A percentile compares a stretch with the other conserved stretches of the same genome.
Conservation (phyloP, 2,329 filamentous ascomycete species). For the Gnomoniopsis smithogilvyi region DNA sequence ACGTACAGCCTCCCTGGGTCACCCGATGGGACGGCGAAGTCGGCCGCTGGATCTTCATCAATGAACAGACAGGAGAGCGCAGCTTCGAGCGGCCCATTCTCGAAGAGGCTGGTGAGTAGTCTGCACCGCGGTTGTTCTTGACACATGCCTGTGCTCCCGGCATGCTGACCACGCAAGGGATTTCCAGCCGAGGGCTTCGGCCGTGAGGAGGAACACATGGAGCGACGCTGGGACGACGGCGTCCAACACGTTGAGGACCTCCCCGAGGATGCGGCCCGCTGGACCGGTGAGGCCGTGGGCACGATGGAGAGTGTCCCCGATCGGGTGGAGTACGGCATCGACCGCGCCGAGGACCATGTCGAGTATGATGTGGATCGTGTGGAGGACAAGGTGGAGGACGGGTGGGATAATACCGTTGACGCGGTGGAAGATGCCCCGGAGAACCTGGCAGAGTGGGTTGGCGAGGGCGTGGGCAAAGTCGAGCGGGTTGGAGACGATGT, state of each 20-base stretch:
- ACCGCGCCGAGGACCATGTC: slow-evolving; percentile 3
- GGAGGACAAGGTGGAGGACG: slow-evolving; percentile 24
- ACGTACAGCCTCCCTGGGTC: slow-evolving; percentile 12
- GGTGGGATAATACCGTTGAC: slow-evolving; percentile 15
- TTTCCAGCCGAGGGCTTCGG: slow-evolving; percentile 4
- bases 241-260: slow-evolving; percentile 8
- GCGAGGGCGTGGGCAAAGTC: slow-evolving; percentile 9
- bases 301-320: slow-evolving; percentile 10
- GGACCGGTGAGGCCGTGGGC: slow-evolving; percentile 11
- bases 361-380: slow-evolving; percentile 5
- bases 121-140: background rate
- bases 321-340: background rate
- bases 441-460: slow-evolving; percentile 8
- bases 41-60: slow-evolving; percentile 15
- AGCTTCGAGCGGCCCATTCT: slow-evolving; percentile 11
- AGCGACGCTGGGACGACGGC: slow-evolving; percentile 5
- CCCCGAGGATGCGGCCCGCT: slow-evolving; percentile 13
- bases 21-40: slow-evolving; percentile 12
- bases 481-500: slow-evolving; percentile 11
- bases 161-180: too few relatives aligned
- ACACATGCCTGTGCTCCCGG: background rate
- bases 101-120: slow-evolving; percentile 11
- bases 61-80: slow-evolving; percentile 14
- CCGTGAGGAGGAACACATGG: slow-evolving; percentile 9
- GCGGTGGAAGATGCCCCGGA: slow-evolving; percentile 13